Conservation (phyloP, 2,329 filamentous ascomycete species). For the Botrytis tulipae region DNA sequence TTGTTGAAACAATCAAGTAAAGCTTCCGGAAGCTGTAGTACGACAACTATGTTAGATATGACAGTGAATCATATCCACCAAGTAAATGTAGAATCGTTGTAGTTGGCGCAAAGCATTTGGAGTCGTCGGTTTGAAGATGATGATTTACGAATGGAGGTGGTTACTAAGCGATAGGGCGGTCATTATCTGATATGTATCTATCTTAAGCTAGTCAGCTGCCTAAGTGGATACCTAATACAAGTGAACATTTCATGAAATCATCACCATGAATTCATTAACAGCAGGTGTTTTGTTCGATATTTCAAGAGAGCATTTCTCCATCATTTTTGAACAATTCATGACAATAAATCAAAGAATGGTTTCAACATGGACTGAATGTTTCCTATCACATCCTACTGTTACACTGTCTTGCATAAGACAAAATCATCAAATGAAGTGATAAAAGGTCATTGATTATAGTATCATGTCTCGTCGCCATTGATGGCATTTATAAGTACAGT, state of each 20-base stretch:
- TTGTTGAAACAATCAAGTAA: neutral
- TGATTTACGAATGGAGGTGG: neutral
- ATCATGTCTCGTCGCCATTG: constrained; percentile 7
- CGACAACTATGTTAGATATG: neutral
- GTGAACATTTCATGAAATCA: neutral
- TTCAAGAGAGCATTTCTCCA: neutral
- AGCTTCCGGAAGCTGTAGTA: constrained; percentile 6
- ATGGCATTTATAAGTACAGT: constrained; percentile 15
- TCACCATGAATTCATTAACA: neutral
- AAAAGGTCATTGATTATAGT: constrained; percentile 6
- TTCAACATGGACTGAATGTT: neutral
- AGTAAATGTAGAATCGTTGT: neutral
- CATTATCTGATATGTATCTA: neutral
- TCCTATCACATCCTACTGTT: neutral
- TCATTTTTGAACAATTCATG: neutral
- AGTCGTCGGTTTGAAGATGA: neutral
- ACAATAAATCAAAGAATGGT: neutral
- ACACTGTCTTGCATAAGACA: too few relatives aligned
- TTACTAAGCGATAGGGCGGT: constrained; percentile 1
- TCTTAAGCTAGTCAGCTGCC: neutral
- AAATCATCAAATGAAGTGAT: neutral
- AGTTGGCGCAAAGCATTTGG: neutral
- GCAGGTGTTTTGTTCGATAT: neutral
- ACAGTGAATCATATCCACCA: neutral
- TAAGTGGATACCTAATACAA: neutral